Evolutionary conservation across 2,329 filamentous ascomycete genomes (phyloP), one percentile per base, ranked within the genome.

Genomic region (Ramularia collo-cygni): DNA sequence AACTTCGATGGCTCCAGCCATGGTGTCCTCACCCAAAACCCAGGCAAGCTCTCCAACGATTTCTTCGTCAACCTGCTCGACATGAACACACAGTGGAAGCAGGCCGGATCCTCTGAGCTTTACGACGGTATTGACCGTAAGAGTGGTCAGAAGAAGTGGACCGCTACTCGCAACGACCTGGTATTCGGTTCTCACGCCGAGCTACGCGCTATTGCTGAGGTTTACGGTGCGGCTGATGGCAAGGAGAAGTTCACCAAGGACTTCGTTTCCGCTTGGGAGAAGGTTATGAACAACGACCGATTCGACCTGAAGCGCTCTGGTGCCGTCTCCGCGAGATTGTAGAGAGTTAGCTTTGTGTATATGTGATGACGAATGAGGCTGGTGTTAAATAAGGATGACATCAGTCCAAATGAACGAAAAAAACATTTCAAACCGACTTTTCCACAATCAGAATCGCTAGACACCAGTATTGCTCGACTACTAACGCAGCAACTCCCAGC

Each of bases 1-100:
- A 89, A 88, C 70, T 85, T 71, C 47, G 81, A 88, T 52, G 79
- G 79, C 29, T 85, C 81, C 1, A 58, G 68, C 16, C 64, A 76
- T 42, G 84, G 84, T 43, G 72, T 88, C 42, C 71, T 88, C 56
- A 89, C 84, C 41, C 70, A 72, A 52, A 70, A 69, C 6, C 79
- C 81, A 1, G 84, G 84, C 29, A 64, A 76, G 52, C 70, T 89
- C 54, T 84, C 78, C 57, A 87, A 84, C 64, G 84, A 88, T 66
- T 89, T 86, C 73, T 89, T 89, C 57, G 74, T 85, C 63, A 87
- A 88, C 67, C 70, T 89, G 2, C 74, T 89, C 16, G 82, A 86
- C 56, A 75, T 72, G 54, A 67, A 64, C 61, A 83, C 74, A 5
- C 68, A 64, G 15, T 88, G 84, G 84, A 77, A 77, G 65, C 55